phyloP scores from a whole-genome alignment of 2,329 filamentous ascomycete genomes.

The Talaromyces pinophilus region DNA sequence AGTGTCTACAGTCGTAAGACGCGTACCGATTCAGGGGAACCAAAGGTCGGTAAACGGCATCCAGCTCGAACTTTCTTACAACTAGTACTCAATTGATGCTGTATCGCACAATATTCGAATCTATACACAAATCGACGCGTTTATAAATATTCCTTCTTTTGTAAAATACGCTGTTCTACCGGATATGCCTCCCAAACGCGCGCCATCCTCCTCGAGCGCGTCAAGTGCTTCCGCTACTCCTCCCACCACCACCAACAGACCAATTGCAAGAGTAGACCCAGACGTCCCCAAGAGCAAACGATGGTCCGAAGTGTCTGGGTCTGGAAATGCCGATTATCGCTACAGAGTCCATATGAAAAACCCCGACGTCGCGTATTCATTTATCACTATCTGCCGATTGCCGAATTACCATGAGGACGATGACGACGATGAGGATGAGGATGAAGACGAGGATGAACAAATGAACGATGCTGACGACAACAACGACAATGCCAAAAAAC shows the following conservation, averaged over 20 bases:
- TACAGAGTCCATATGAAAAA: constrained; percentile 33
- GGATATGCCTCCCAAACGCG: not conserved
- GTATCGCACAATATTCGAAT: too few relatives aligned
- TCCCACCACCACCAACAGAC: not conserved
- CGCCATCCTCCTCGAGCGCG: not conserved
- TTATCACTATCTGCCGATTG: constrained; percentile 32
- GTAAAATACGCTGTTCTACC: not conserved
- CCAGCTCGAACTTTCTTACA: not conserved
- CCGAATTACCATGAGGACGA: not conserved
- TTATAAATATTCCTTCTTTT: not conserved
- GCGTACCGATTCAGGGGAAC: not conserved
- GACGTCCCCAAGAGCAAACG: constrained; percentile 24
- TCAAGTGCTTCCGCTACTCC: not conserved
- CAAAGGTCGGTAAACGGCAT: not conserved
- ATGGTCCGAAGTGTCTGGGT: constrained; percentile 39
- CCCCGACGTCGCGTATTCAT: constrained; percentile 32
- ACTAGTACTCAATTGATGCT: not conserved
- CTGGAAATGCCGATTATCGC: constrained; percentile 37
- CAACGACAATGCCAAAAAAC: not conserved
- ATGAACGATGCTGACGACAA: not conserved
- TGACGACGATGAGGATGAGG: not conserved
- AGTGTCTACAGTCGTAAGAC: not conserved
- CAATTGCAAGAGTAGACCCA: not conserved
- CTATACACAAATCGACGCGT: not conserved
- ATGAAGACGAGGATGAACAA: not conserved